These are phyloP conservation scores for Zhuliangozyma blackwelliae DNA, from an alignment of 1,139 yeast species.

Conservation along the genomic window DNA sequence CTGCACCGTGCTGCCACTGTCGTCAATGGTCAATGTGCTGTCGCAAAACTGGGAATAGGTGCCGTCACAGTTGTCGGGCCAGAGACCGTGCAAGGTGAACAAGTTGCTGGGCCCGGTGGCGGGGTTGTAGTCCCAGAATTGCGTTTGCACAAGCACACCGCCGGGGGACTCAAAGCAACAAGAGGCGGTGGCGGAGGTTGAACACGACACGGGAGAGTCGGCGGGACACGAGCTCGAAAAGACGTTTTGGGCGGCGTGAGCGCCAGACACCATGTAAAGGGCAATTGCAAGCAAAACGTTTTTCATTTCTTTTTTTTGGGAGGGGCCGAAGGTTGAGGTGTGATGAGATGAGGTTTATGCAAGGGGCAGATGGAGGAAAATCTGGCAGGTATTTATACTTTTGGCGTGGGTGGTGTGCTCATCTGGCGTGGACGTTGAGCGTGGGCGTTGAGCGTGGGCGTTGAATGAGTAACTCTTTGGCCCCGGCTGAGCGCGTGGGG, in stretches of 20 bases:
- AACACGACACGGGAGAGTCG: conserved; percentile 66
- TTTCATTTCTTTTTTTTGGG: no score
- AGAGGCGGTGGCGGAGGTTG: conserved; percentile 31
- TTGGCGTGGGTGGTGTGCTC: no score
- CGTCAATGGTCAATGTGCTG: conserved; percentile 43
- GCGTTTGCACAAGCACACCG: conserved; percentile 80
- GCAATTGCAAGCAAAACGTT: conserved; percentile 3
- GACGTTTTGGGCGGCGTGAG: conserved; percentile 4
- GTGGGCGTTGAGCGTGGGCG: no score
- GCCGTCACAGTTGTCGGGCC: conserved; percentile 48
- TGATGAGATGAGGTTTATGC: no score
- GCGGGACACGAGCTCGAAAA: conserved; percentile 47
- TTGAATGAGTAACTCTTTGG: no score
- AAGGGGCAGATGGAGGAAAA: no score
- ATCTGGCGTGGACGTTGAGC: no score
- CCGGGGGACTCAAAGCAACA: conserved; percentile 86
- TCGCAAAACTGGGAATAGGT: conserved; percentile 62
- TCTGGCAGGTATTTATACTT: no score
- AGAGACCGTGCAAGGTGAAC: conserved; percentile 63
- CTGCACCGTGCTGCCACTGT: conserved; percentile 37
- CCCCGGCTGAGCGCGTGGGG: no score
- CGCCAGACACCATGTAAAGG: conserved; percentile 1
- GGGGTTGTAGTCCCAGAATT: conserved; percentile 91
- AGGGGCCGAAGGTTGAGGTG: no score
- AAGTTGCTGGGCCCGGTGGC: conserved; percentile 76